Conservation (phyloP, 2,329 filamentous ascomycete species). For the Uncinocarpus reesii region DNA sequence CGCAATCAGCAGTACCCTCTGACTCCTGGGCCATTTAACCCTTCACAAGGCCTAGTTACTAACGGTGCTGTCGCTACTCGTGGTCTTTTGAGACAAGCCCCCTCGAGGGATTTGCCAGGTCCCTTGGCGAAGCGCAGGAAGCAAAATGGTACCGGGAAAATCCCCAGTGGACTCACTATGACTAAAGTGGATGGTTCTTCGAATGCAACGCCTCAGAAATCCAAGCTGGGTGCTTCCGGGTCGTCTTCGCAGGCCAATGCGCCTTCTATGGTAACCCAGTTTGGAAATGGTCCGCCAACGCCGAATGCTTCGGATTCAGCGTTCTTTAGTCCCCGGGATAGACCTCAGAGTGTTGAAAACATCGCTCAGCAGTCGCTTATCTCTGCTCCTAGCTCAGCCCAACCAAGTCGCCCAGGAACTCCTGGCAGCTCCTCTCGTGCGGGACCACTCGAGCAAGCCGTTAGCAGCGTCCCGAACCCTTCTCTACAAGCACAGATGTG, state of each 20-base stretch:
- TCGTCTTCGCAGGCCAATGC: constrained; percentile 34
- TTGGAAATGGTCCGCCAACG: constrained; percentile 53
- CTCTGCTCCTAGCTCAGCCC: constrained; percentile 61
- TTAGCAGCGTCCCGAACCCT: constrained; percentile 30
- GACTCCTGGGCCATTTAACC: constrained; percentile 32
- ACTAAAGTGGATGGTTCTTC: constrained; percentile 59
- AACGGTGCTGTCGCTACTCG: constrained; percentile 42
- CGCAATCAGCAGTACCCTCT: constrained; percentile 42
- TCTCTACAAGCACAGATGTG: constrained; percentile 43
- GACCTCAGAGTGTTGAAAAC: constrained; percentile 56
- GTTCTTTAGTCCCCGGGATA: constrained; percentile 47
- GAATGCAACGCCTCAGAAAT: constrained; percentile 21
- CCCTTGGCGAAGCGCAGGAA: constrained; percentile 73
- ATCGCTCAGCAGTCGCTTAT: constrained; percentile 54
- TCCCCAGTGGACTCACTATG: constrained; percentile 64
- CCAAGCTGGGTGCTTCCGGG: constrained; percentile 35
- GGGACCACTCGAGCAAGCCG: constrained; percentile 32
- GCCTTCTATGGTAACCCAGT: constrained; percentile 38
- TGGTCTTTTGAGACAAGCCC: constrained; percentile 61
- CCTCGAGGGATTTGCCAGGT: constrained; percentile 54
- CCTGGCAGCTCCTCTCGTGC: constrained; percentile 38
- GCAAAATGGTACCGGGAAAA: constrained; percentile 56
- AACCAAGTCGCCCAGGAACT: constrained; percentile 68
- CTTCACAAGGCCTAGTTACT: constrained; percentile 28
- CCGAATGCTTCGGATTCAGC: constrained; percentile 54